Percentiles rank a stretch among this genome's conserved stretches.
phyloP scores from a whole-genome alignment of 2,329 filamentous ascomycete species.

The Beauveria brongniartii region DNA sequence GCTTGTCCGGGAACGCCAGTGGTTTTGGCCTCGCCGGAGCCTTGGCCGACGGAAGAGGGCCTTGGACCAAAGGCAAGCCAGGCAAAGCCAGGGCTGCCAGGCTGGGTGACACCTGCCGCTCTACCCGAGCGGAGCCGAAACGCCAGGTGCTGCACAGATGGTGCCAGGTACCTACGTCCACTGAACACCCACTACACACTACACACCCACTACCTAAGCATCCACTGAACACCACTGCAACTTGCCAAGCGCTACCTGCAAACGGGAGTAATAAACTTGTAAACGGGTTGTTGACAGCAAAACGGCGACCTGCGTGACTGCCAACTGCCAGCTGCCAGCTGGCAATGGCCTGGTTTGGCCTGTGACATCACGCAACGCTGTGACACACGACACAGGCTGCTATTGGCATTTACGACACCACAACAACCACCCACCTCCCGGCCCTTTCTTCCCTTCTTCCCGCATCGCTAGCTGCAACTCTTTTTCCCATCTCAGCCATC shows the following conservation, averaged over 20 bases:
- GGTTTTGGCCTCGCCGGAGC: not conserved
- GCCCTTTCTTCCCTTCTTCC: not conserved
- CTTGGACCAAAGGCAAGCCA: not conserved
- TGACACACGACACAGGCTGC: not conserved
- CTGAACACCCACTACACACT: not conserved
- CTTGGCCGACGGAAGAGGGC: not conserved
- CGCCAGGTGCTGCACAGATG: not conserved
- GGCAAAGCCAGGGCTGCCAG: not conserved
- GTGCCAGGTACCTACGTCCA: not conserved
- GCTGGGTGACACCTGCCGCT: not conserved
- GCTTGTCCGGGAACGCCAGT: not conserved
- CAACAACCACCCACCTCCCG: not conserved
- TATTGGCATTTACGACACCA: not conserved
- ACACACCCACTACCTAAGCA: not conserved
- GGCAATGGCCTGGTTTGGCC: not conserved
- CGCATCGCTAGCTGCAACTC: not conserved
- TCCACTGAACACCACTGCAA: not conserved
- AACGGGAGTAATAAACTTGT: not conserved
- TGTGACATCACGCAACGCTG: not conserved
- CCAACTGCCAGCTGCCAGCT: slow-evolving; percentile 1
- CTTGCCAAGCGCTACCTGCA: not conserved
- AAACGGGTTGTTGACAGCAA: not conserved
- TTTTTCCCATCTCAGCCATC: not conserved
- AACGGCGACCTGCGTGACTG: not conserved
- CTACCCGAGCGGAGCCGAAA: slow-evolving; percentile 3